Conservation (phyloP, 2,329 filamentous ascomycete species). For the Fusarium mangiferae region DNA sequence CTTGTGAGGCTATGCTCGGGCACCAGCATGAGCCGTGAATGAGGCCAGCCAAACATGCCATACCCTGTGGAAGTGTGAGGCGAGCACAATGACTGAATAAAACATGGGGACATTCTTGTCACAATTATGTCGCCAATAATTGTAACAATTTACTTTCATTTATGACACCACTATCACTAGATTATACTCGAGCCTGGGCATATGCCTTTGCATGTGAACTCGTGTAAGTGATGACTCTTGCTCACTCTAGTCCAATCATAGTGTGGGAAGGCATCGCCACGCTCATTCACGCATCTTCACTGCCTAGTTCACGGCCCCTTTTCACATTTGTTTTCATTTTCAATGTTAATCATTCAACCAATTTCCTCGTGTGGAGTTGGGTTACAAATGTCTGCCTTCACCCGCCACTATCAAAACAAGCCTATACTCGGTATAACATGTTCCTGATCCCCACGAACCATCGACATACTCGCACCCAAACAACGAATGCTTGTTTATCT, state of each 20-base stretch:
- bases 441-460: neutral
- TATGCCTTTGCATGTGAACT: neutral
- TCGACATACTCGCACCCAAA: neutral
- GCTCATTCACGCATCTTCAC: slow-evolving; percentile 1
- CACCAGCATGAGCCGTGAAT: slow-evolving; percentile 1
- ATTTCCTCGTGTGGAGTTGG: neutral
- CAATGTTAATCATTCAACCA: neutral
- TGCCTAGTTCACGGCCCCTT: neutral
- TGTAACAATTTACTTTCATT: too few relatives aligned
- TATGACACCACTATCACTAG: neutral
- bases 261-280: slow-evolving; percentile 10
- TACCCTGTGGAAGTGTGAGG: slow-evolving; percentile 7
- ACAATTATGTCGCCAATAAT: neutral
- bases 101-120: neutral
- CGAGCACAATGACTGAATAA: neutral
- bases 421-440: neutral
- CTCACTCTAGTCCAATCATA: slow-evolving; percentile 5
- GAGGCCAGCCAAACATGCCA: neutral
- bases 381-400: neutral
- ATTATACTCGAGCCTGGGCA: neutral
- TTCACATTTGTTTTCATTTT: neutral
- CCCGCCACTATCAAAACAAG: neutral
- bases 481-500: neutral
- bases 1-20: neutral
- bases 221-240: neutral